Conservation (phyloP, 2,329 filamentous ascomycete genomes). For the Fusarium sp. region DNA sequence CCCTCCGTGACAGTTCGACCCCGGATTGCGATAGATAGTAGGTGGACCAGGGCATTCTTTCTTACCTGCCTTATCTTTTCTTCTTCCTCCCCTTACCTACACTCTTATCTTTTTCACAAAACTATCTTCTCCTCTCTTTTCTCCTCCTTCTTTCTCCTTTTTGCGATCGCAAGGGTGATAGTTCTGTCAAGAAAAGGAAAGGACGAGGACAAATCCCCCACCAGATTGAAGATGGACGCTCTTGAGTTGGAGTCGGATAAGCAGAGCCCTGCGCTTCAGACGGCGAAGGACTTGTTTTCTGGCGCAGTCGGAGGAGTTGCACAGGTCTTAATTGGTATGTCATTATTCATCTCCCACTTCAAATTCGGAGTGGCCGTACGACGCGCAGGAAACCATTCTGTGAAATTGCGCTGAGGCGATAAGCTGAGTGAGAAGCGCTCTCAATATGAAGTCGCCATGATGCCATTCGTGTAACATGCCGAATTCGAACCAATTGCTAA, state of each 20-base stretch:
- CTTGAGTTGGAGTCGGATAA: slow-evolving; percentile 52
- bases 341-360: neutral
- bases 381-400: slow-evolving; percentile 51
- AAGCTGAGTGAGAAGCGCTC: slow-evolving; percentile 16
- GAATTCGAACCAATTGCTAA: slow-evolving; percentile 11
- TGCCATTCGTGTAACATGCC: neutral
- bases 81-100: neutral
- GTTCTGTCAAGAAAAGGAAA: neutral
- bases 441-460: slow-evolving; percentile 15
- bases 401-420: neutral
- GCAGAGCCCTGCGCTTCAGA: slow-evolving; percentile 63
- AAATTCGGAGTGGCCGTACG: neutral
- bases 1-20: slow-evolving; percentile 42
- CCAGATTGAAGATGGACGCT: slow-evolving; percentile 47
- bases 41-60: slow-evolving; percentile 1
- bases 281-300: slow-evolving; percentile 89
- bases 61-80: slow-evolving; percentile 13
- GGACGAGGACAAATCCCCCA: neutral
- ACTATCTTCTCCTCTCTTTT: neutral
- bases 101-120: slow-evolving; percentile 14
- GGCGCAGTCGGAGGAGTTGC: slow-evolving; percentile 93
- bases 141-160: neutral
- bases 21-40: slow-evolving; percentile 43
- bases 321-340: slow-evolving; percentile 87
- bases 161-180: neutral